Evolutionary conservation across 2,329 filamentous ascomycete genomes (phyloP).

Genomic region (Microsporum ferrugineum): DNA sequence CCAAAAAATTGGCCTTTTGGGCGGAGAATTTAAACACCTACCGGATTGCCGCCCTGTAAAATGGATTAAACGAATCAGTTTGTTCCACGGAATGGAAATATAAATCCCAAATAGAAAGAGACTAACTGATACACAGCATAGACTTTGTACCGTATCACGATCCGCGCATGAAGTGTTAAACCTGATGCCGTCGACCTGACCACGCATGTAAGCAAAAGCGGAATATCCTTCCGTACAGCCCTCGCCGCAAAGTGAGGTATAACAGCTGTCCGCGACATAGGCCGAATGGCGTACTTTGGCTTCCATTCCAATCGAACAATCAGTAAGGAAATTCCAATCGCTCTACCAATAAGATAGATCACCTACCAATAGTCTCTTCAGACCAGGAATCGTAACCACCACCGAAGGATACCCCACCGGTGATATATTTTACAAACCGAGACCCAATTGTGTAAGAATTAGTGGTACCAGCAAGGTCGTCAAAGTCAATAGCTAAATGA

Average conservation of each 20-base stretch:
- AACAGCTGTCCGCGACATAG: background rate
- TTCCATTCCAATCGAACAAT: background rate
- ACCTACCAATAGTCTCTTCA: background rate
- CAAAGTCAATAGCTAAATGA: background rate
- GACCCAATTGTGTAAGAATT: background rate
- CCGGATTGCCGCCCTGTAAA: background rate
- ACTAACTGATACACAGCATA: background rate
- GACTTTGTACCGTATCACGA: background rate
- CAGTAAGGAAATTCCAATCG: background rate
- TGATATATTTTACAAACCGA: background rate
- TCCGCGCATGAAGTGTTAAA: background rate
- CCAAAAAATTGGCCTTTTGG: background rate
- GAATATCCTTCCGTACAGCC: background rate
- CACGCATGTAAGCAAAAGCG: background rate
- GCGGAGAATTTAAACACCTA: background rate
- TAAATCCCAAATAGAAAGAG: background rate
- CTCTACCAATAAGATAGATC: background rate
- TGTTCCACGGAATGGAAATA: background rate
- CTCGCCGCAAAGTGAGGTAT: background rate
- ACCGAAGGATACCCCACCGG: background rate
- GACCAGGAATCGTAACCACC: background rate
- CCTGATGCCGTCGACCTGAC: background rate
- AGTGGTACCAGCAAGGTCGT: background rate
- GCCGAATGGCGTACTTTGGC: background rate
- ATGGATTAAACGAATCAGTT: background rate